These are phyloP conservation scores for Yamadazyma tumulicola DNA, from an alignment of 805 yeast species.

Conservation along the genomic window DNA sequence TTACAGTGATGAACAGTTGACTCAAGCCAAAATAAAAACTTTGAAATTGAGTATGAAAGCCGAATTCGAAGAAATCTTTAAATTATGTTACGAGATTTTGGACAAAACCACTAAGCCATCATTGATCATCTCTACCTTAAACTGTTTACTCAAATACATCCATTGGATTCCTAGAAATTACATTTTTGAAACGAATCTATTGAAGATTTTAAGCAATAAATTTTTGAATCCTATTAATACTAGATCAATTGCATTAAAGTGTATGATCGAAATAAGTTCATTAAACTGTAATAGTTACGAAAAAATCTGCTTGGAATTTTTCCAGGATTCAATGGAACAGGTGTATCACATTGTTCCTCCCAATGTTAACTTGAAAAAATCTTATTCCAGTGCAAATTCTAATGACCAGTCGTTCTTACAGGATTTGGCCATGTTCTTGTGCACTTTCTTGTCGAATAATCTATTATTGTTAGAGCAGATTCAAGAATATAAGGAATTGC, in stretches of 20 bases:
- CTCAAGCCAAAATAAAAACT: conserved; percentile 87
- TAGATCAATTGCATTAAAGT: conserved; percentile 81
- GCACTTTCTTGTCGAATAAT: conserved; percentile 79
- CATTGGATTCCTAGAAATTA: conserved; percentile 94
- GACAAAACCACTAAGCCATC: conserved; percentile 86
- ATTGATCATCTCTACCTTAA: conserved; percentile 77
- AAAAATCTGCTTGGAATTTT: conserved; percentile 61
- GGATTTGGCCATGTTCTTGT: conserved; percentile 89
- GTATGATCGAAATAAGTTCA: conserved; percentile 86
- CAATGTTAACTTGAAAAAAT: conserved; percentile 62
- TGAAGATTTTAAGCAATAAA: conserved; percentile 68
- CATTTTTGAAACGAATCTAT: conserved; percentile 81
- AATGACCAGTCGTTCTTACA: conserved; percentile 91
- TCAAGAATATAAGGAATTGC: conserved; percentile 45
- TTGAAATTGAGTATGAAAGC: conserved; percentile 80
- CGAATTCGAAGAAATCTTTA: conserved; percentile 91
- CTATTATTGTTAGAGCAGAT: conserved; percentile 59
- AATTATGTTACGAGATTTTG: conserved; percentile 87
- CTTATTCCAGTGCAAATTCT: conserved; percentile 72
- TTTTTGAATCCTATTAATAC: conserved; percentile 77
- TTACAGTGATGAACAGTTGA: conserved; percentile 92
- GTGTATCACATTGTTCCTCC: conserved; percentile 69
- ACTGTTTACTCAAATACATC: conserved; percentile 76
- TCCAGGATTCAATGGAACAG: conserved; percentile 69
- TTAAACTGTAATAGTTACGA: conserved; percentile 53